A percentile compares a stretch with the other conserved stretches of the same genome.
Evolutionary conservation across 2,329 filamentous ascomycete species (phyloP).

Genomic region (Fusarium sp.): DNA sequence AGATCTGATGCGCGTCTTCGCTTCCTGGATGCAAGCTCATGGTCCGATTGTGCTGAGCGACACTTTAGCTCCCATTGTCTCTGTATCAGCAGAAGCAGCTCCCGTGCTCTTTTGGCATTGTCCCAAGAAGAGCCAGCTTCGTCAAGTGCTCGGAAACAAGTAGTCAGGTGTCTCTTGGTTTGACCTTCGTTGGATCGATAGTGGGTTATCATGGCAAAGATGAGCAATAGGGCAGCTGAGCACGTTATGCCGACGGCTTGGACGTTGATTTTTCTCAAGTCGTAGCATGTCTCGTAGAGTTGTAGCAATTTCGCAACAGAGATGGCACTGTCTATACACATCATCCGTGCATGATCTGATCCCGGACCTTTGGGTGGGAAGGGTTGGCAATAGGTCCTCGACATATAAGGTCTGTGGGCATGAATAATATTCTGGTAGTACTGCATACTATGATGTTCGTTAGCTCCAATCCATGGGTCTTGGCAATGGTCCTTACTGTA

Average conservation of each 20-base stretch:
- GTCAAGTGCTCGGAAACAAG: conserved; percentile 47
- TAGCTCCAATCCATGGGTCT: not conserved
- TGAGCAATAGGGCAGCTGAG: conserved; percentile 35
- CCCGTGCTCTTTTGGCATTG: conserved; percentile 44
- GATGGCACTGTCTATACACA: conserved; percentile 44
- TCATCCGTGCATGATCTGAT: conserved; percentile 42
- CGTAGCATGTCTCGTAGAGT: conserved; percentile 37
- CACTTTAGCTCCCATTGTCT: conserved; percentile 39
- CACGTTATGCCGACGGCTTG: conserved; percentile 33
- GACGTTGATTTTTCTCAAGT: conserved; percentile 38
- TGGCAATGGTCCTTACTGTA: conserved; percentile 34
- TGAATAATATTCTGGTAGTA: conserved; percentile 49
- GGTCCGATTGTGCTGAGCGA: not conserved
- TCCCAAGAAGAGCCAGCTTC: conserved; percentile 45
- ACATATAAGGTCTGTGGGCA: conserved; percentile 49
- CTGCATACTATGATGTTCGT: conserved; percentile 43
- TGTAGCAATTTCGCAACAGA: conserved; percentile 35
- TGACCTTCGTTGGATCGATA: conserved; percentile 28
- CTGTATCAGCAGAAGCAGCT: conserved; percentile 45
- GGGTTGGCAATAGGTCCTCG: conserved; percentile 41
- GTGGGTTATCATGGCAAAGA: conserved; percentile 46
- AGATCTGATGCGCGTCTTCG: too few relatives aligned
- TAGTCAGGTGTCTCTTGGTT: conserved; percentile 35
- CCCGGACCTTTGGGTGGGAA: conserved; percentile 44
- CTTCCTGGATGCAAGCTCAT: too few relatives aligned